Evolutionary conservation across 208 protist genomes (phyloP), one percentile per base, ranked within the genome.

Genomic region (Crithidia brevicula): DNA sequence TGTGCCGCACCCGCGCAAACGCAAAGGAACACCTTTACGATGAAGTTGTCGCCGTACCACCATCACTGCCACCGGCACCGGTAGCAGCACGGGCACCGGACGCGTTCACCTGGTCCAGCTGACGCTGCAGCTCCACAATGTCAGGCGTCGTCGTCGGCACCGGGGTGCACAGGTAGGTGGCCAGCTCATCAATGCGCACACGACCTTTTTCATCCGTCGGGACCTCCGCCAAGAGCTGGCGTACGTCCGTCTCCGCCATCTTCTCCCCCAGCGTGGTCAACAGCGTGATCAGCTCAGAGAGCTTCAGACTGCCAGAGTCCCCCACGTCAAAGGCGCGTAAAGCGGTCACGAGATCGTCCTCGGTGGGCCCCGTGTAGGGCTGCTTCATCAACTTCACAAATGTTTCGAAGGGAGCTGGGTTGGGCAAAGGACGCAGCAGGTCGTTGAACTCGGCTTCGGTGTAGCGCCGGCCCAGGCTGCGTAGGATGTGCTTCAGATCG

Each of bases 391-490:
- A 74, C 46, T 85, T 74, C 22, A 94, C 75, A 60, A 96, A 95
- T 13, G 49, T 51, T 18, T 87, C 72, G 58, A 85, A 91, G 20
- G 81, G 72, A 4, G 90, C 77, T 0, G 81, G 81, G 65, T 96
- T 86, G 6, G 83, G 78, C 42, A 95, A 61, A 25, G 67, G 62
- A 27, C 78, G 56, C 16, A 94, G 75, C 31, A 92, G 66, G 38
- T 93, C 88, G 45, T 82, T 86, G 74, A 96, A 89, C 75, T 96
- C 92, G n/a, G 85, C 84, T 54, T 96, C 89, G 5, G 92, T 95
- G 85, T 95, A 89, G 33, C 89, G 86, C 43, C 89, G 86, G 22
- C 92, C 92, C 4, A 96, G 79, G 61, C 85, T 92, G 74, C 92
- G 88, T 42, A 96, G 56, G 42, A 96, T 95, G 75, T 96, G 92